These are phyloP conservation scores for Mycena leptocephala DNA, from an alignment of 768 basidiomycete genomes.

Conservation along the genomic window DNA sequence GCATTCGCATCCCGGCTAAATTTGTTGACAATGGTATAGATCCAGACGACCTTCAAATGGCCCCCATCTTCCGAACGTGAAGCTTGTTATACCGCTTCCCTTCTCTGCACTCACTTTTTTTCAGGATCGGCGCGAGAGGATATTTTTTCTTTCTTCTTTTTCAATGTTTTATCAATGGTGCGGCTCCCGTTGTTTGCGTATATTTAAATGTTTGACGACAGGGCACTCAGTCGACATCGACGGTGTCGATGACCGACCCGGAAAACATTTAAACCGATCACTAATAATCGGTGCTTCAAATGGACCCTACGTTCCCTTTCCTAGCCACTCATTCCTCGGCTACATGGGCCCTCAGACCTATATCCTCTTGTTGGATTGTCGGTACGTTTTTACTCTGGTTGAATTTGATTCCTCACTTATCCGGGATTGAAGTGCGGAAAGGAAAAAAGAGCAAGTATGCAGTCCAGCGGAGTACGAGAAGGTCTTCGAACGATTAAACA, in stretches of 20 bases:
- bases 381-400: slow-evolving; percentile 61
- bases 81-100: slow-evolving; percentile 33
- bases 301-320: slow-evolving; percentile 86
- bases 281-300: slow-evolving; percentile 76
- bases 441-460: slow-evolving; percentile 88
- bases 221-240: slow-evolving; percentile 77
- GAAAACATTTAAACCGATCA: slow-evolving; percentile 78
- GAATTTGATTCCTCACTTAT: slow-evolving; percentile 8
- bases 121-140: slow-evolving; percentile 85
- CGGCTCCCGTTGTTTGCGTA: slow-evolving; percentile 36
- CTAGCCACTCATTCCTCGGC: slow-evolving; percentile 87
- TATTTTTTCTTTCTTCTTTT: slow-evolving; percentile 97
- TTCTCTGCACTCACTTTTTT: not conserved
- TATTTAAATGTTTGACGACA: slow-evolving; percentile 36
- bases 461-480: slow-evolving; percentile 81
- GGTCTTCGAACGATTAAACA: slow-evolving; percentile 74
- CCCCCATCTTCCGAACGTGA: slow-evolving; percentile 82
- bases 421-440: slow-evolving; percentile 77
- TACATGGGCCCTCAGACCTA: slow-evolving; percentile 86
- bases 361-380: slow-evolving; percentile 87
- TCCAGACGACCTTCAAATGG: slow-evolving; percentile 83
- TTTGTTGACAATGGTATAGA: slow-evolving; percentile 58
- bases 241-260: slow-evolving; percentile 75
- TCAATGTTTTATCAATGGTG: slow-evolving; percentile 92
- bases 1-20: not conserved